Conservation (phyloP, 257 asterid species). For the Rubia yunnanensis region DNA sequence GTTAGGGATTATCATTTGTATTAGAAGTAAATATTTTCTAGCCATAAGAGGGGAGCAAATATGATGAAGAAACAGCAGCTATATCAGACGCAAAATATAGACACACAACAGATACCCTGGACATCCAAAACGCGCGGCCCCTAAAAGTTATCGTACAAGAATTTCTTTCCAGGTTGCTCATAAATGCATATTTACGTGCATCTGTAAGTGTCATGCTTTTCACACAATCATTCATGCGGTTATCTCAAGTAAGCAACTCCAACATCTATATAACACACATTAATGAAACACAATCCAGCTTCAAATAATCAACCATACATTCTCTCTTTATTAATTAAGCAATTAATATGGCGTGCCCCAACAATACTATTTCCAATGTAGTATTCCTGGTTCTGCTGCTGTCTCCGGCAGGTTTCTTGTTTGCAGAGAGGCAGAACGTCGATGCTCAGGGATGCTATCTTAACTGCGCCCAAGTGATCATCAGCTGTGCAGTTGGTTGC, state of each 20-base stretch:
- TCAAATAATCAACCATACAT: neutral
- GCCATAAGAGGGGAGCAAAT: no score
- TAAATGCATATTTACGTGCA: no score
- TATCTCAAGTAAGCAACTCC: neutral
- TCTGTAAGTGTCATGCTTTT: neutral
- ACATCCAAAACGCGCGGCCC: neutral
- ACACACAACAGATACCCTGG: neutral
- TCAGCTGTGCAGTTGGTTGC: neutral
- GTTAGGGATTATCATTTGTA: no score
- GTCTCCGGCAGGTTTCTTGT: neutral
- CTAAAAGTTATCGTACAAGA: neutral
- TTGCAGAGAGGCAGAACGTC: neutral
- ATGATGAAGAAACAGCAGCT: no score
- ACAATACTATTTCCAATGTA: neutral
- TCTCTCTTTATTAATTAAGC: neutral
- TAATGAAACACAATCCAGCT: neutral
- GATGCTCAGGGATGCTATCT: neutral
- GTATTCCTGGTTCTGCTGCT: neutral
- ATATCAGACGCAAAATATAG: neutral
- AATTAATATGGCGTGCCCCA: neutral
- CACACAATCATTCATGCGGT: neutral
- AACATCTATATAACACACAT: neutral
- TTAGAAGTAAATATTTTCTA: no score
- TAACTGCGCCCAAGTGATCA: neutral
- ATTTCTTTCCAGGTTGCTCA: no score